Evolutionary conservation across 2,329 filamentous ascomycete genomes (phyloP).

Genomic region (Colletotrichum incanum): DNA sequence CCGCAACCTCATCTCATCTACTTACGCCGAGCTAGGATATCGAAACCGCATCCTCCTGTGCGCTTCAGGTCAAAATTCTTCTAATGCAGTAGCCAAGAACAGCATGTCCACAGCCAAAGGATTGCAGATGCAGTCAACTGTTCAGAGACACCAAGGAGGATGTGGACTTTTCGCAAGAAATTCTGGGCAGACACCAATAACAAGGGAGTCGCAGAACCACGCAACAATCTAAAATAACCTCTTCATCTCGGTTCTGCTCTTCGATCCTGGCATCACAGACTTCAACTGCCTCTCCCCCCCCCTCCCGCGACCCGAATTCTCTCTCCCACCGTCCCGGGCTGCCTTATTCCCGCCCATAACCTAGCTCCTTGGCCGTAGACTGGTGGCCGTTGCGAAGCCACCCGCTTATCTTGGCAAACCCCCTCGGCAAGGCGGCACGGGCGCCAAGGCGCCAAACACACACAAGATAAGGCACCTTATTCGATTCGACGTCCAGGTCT

Average conservation of each 20-base stretch:
- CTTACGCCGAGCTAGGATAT: not conserved
- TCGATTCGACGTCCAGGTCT: not conserved
- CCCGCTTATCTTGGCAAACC: slow-evolving; percentile 24
- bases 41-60: not conserved
- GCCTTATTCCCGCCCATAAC: not conserved
- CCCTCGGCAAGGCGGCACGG: slow-evolving; percentile 37
- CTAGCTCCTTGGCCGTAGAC: not conserved
- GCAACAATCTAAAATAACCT: not conserved
- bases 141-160: not conserved
- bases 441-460: slow-evolving; percentile 38
- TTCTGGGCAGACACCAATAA: not conserved
- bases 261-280: not conserved
- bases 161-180: not conserved
- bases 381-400: not conserved
- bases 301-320: not conserved
- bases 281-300: not conserved
- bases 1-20: not conserved
- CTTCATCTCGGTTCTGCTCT: slow-evolving; percentile 28
- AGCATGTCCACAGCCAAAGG: not conserved
- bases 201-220: slow-evolving; percentile 6
- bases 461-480: slow-evolving; percentile 16
- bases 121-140: not conserved
- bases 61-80: not conserved
- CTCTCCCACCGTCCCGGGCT: not conserved
- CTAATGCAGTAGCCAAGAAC: not conserved